phyloP scores from a whole-genome alignment of 768 basidiomycete species.

The Serendipita sp. region DNA sequence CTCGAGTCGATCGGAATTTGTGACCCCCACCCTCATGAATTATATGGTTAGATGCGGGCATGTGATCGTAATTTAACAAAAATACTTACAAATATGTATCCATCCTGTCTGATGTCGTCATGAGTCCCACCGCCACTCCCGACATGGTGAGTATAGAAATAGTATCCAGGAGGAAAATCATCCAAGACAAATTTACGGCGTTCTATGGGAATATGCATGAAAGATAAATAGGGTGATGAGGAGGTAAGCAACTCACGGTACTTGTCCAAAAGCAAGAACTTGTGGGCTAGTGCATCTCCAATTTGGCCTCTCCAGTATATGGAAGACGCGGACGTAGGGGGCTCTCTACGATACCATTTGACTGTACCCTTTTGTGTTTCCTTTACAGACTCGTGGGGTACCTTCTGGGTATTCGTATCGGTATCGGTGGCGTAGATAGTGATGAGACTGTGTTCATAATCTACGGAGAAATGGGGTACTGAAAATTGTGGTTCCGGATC shows the following conservation, averaged over 20 bases:
- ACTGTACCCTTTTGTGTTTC: background rate
- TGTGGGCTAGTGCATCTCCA: background rate
- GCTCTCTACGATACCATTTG: background rate
- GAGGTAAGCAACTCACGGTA: background rate
- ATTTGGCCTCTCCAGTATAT: background rate
- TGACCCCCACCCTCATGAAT: background rate
- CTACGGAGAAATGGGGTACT: background rate
- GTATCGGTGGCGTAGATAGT: slow-evolving; percentile 1
- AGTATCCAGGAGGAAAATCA: slow-evolving; percentile 1
- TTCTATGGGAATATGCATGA: background rate
- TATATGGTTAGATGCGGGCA: background rate
- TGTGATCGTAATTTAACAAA: background rate
- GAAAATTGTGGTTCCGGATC: background rate
- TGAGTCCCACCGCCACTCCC: background rate
- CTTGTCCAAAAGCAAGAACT: background rate
- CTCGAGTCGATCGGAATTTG: background rate
- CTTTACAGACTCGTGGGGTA: background rate
- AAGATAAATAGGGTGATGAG: background rate
- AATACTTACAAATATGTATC: background rate
- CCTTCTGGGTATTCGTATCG: background rate
- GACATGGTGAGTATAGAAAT: background rate
- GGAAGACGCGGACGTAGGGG: background rate
- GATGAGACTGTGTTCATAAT: background rate
- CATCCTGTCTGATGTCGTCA: background rate
- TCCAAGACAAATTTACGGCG: background rate